A percentile compares a stretch with the other conserved stretches of the same genome.
Evolutionary conservation across 2,329 filamentous ascomycete genomes (phyloP).

Genomic region (Beauveria australis): DNA sequence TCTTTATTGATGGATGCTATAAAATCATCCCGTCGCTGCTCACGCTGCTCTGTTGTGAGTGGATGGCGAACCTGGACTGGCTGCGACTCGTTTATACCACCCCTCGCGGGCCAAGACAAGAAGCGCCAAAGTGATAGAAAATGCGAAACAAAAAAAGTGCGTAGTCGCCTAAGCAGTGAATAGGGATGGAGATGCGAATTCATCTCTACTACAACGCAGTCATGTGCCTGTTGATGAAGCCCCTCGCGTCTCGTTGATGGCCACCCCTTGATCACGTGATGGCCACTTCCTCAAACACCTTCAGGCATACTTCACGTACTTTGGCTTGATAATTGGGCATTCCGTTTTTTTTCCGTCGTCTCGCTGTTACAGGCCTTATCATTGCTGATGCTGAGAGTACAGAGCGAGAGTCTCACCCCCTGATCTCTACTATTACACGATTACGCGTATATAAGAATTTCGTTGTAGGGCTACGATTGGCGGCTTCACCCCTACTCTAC

Average conservation of each 20-base stretch:
- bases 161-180: not conserved
- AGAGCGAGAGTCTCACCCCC: too few relatives aligned
- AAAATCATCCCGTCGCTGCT: not conserved
- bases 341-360: too few relatives aligned
- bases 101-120: not conserved
- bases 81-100: not conserved
- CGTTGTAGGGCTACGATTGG: too few relatives aligned
- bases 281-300: too few relatives aligned
- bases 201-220: not conserved
- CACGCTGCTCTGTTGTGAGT: not conserved
- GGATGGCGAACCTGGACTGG: not conserved
- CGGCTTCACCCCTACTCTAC: too few relatives aligned
- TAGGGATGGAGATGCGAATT: not conserved
- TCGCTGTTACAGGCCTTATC: too few relatives aligned
- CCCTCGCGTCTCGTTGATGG: not conserved
- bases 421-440: too few relatives aligned
- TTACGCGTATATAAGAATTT: too few relatives aligned
- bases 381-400: too few relatives aligned
- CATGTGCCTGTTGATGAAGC: not conserved
- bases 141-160: not conserved
- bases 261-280: not conserved
- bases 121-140: not conserved
- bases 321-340: too few relatives aligned
- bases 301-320: too few relatives aligned
- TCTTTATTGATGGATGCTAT: not conserved